Percentiles rank a stretch among this genome's conserved stretches.
Conservation (phyloP, 1,139 yeast genomes). For the Protomyces gravidus region DNA sequence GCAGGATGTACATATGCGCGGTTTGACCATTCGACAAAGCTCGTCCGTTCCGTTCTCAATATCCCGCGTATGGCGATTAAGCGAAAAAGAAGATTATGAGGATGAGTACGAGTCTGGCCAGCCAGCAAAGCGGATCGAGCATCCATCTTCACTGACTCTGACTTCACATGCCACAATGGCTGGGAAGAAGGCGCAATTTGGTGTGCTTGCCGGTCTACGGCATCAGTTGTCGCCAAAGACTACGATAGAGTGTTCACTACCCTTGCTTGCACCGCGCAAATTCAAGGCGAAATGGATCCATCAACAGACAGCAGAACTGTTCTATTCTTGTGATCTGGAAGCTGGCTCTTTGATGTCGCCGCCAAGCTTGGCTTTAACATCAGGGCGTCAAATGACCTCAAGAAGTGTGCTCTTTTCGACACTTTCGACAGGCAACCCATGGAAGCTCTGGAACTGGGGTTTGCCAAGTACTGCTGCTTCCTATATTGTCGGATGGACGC, state of each 20-base stretch:
- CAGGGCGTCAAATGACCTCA: slow-evolving; percentile 27
- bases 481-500: slow-evolving; percentile 22
- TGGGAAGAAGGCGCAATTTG: slow-evolving; percentile 24
- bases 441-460: slow-evolving; percentile 25
- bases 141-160: slow-evolving; percentile 14
- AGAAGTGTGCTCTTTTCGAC: slow-evolving; percentile 21
- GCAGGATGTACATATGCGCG: slow-evolving; percentile 9
- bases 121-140: not conserved
- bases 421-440: slow-evolving; percentile 20
- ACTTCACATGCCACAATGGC: slow-evolving; percentile 23
- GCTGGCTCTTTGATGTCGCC: slow-evolving; percentile 16
- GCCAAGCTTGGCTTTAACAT: slow-evolving; percentile 24
- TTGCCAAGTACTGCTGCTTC: slow-evolving; percentile 18
- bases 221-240: slow-evolving; percentile 23
- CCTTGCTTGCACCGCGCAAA: slow-evolving; percentile 15
- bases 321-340: slow-evolving; percentile 6
- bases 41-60: slow-evolving; percentile 25
- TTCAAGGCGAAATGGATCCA: slow-evolving; percentile 22
- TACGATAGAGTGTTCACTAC: slow-evolving; percentile 18
- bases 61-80: not conserved
- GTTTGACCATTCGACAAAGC: slow-evolving; percentile 18
- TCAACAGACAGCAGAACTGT: slow-evolving; percentile 24
- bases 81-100: not conserved
- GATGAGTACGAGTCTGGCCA: slow-evolving; percentile 1
- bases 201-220: slow-evolving; percentile 20